phyloP scores from a whole-genome alignment of 2,329 filamentous ascomycete species.

The Xylariales sp. region DNA sequence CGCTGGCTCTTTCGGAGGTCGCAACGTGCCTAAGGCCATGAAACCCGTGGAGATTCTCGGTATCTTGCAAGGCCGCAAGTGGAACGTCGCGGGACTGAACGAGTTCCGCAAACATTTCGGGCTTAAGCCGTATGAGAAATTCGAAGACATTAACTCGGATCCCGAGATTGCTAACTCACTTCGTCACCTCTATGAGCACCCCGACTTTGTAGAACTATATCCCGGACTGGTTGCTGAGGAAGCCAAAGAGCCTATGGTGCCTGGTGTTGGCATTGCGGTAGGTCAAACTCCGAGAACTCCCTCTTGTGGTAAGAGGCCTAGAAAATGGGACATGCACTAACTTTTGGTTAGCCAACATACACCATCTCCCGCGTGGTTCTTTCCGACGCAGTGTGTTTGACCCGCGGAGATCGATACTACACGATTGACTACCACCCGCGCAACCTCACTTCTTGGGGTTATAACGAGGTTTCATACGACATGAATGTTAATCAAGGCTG shows the following conservation, averaged over 20 bases:
- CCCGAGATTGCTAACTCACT: constrained; percentile 64
- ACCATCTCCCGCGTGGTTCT: constrained; percentile 74
- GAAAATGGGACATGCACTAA: no score
- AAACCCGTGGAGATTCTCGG: constrained; percentile 75
- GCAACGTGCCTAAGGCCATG: constrained; percentile 70
- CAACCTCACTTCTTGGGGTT: constrained; percentile 77
- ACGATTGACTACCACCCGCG: constrained; percentile 72
- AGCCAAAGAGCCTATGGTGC: constrained; percentile 67
- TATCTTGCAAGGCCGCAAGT: constrained; percentile 71
- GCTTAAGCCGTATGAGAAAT: constrained; percentile 69
- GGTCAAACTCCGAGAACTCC: no score
- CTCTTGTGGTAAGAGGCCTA: no score
- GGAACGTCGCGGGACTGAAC: constrained; percentile 76
- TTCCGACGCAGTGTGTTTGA: constrained; percentile 74
- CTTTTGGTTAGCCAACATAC: constrained; percentile 62
- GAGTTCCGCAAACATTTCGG: constrained; percentile 83
- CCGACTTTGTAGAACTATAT: constrained; percentile 77
- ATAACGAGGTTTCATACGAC: constrained; percentile 69
- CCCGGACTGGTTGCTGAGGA: constrained; percentile 74
- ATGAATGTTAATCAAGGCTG: constrained; percentile 73
- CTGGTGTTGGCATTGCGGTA: constrained; percentile 65
- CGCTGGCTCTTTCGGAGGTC: constrained; percentile 69
- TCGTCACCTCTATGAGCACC: constrained; percentile 68
- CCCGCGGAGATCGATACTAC: constrained; percentile 75
- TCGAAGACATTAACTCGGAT: constrained; percentile 81